A percentile compares a stretch with the other conserved stretches of the same genome.
Evolutionary conservation across 768 basidiomycete species (phyloP).

Genomic region (Lentinula aciculospora): DNA sequence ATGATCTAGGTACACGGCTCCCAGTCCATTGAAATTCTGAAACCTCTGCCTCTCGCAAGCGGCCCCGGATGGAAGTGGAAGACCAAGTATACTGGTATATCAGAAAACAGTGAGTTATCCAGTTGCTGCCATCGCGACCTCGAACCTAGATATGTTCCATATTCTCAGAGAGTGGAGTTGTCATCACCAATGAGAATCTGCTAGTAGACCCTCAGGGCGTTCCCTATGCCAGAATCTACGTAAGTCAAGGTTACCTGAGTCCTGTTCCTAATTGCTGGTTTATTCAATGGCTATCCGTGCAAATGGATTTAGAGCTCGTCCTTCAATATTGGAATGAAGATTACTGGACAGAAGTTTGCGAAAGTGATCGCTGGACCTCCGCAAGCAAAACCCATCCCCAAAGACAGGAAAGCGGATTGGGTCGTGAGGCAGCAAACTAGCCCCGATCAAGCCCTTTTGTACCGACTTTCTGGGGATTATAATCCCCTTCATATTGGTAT

Average conservation of each 20-base stretch:
- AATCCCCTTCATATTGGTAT: constrained; percentile 73
- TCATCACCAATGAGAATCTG: constrained; percentile 56
- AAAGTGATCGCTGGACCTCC: constrained; percentile 59
- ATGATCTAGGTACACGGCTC: constrained; percentile 62
- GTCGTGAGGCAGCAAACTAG: constrained; percentile 56
- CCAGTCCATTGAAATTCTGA: constrained; percentile 76
- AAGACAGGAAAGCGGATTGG: constrained; percentile 57
- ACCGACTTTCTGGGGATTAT: constrained; percentile 77
- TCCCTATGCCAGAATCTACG: constrained; percentile 59
- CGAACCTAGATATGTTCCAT: no score
- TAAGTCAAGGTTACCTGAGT: constrained; percentile 20
- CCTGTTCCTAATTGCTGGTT: background rate
- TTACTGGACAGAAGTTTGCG: constrained; percentile 53
- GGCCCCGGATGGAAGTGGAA: constrained; percentile 78
- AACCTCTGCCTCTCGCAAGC: constrained; percentile 66
- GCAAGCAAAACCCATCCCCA: constrained; percentile 54
- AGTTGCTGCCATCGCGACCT: background rate
- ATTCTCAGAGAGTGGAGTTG: constrained; percentile 52
- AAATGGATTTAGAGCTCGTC: constrained; percentile 42
- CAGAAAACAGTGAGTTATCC: constrained; percentile 69
- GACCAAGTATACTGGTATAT: constrained; percentile 61
- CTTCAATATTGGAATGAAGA: constrained; percentile 67
- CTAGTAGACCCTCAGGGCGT: constrained; percentile 61
- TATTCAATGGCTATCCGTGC: background rate
- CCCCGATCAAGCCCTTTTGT: constrained; percentile 62